These are phyloP conservation scores for Eucalyptus pauciflora DNA, from an alignment of 345 rosid species.

Conservation along the genomic window DNA sequence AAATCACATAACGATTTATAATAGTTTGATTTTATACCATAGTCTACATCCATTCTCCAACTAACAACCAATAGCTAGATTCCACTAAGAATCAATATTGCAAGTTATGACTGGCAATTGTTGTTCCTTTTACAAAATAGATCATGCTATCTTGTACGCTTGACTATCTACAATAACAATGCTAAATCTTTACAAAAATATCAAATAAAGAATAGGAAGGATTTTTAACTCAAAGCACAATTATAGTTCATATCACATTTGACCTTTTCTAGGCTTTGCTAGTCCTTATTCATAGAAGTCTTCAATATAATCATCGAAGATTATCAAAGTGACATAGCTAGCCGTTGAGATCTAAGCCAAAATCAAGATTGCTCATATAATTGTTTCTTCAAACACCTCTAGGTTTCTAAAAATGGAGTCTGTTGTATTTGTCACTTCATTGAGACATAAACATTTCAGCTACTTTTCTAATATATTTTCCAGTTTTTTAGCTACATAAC, in stretches of 20 bases:
- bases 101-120: neutral
- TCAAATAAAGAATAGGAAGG: neutral
- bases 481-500: neutral
- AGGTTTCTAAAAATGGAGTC: neutral
- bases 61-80: neutral
- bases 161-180: neutral
- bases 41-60: neutral
- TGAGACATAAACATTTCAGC: neutral
- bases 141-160: neutral
- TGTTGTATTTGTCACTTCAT: neutral
- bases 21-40: neutral
- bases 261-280: neutral
- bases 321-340: neutral
- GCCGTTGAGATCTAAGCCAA: neutral
- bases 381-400: neutral
- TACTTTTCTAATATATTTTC: neutral
- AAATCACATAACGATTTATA: neutral
- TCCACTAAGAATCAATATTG: neutral
- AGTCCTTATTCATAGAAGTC: neutral
- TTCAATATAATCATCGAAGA: neutral
- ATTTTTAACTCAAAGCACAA: neutral
- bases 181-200: neutral
- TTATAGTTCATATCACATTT: neutral
- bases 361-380: neutral
- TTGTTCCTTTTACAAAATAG: neutral